A percentile compares a stretch with the other conserved stretches of the same genome.
Conservation (phyloP, 106 monocot species). For the Alisma plantagoaquatica region DNA sequence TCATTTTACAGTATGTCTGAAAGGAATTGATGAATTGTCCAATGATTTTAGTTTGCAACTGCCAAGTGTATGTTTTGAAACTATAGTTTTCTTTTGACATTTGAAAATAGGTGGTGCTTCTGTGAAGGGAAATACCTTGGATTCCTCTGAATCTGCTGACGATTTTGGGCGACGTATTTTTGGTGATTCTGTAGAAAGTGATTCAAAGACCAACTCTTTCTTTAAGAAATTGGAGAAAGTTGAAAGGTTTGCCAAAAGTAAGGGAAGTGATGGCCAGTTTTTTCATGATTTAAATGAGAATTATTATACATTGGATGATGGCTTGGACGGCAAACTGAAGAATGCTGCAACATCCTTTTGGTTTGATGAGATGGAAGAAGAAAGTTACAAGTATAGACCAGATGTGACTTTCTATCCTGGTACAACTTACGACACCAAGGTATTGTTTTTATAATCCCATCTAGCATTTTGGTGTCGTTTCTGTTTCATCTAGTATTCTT, state of each 20-base stretch:
- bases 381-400: conserved; percentile 7
- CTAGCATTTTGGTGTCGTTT: not conserved
- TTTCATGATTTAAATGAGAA: not conserved
- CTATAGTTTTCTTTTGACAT: too few relatives aligned
- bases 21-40: too few relatives aligned
- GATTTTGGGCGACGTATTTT: conserved; percentile 11
- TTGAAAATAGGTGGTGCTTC: not conserved
- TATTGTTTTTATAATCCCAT: not conserved
- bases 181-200: conserved; percentile 3
- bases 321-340: conserved; percentile 7
- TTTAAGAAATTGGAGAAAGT: conserved; percentile 9
- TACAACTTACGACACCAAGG: conserved; percentile 8
- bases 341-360: conserved; percentile 8
- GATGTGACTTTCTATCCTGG: conserved; percentile 12
- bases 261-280: not conserved
- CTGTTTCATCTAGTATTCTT: not conserved
- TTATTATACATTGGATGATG: conserved; percentile 7
- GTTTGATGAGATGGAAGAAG: conserved; percentile 6
- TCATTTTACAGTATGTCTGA: too few relatives aligned
- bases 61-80: too few relatives aligned
- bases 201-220: conserved; percentile 4
- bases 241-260: not conserved
- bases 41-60: too few relatives aligned
- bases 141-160: conserved; percentile 3
- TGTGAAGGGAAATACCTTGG: not conserved